Base-by-base conservation (phyloP, 1,139 yeast genomes). In the Yamadazyma atlantica region DNA sequence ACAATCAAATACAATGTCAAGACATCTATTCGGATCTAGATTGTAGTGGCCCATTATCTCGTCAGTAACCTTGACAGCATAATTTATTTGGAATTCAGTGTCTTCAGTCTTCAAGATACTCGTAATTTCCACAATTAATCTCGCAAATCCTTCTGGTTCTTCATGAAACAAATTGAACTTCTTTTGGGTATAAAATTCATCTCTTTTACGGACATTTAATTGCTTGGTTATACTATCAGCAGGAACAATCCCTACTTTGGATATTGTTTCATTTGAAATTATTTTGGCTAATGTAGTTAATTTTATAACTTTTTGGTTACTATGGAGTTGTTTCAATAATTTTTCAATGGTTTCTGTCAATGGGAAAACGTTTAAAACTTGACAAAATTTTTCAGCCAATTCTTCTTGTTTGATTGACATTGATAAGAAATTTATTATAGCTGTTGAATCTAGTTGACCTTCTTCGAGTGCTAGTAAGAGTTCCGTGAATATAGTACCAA, bases 121-220 rank as follows among this genome's bases (percentile, higher is more conserved):
- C 40, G 62, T 59, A n/a, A 85, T 46, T 41, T 82, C 80, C 6
- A 73, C 73, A 0, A 82, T 60, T 27, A 86, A 64, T 50, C 82
- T 82, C 12, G 95, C 62, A 59, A 78, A 92, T 1, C 97, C 98
- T 55, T 84, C 92, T 12, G 80, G 64, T 48, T 85, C 85, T 58
- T 90, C 97, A 38, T 81, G 78, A n/a, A 87, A 53, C 22, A 89
- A 62, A 44, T 87, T 87, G 62, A 67, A 89, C 44, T 85, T 80
- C 51, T 77, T 80, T 42, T 85, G 86, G 26, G 88, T 82, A 57
- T 81, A 85, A 46, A 78, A 53, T 64, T 76, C 66, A 56, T 79
- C 65, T 61, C 82, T 60, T 26, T 75, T 66, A 14, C 68, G 57
- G 42, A 72, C 61, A 46, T 76, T 68, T 55, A 75, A 55, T 36